These are phyloP conservation scores for Fusarium domesticum DNA, from an alignment of 2,329 filamentous ascomycete genomes.

Conservation along the genomic window DNA sequence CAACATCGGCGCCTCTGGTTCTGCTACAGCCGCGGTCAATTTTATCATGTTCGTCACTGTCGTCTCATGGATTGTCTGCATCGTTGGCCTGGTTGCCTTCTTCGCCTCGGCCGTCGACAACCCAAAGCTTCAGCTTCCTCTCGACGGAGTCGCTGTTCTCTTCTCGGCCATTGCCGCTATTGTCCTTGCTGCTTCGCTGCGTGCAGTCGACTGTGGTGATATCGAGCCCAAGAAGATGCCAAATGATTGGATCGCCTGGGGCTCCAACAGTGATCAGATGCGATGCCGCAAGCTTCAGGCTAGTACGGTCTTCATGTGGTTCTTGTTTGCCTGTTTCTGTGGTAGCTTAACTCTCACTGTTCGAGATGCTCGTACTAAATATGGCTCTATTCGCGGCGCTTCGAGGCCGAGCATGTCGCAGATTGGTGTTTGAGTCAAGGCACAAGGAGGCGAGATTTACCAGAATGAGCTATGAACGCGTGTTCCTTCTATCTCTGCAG, in stretches of 20 bases:
- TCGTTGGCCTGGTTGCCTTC: constrained; percentile 59
- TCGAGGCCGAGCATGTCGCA: constrained; percentile 55
- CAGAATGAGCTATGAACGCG: no score
- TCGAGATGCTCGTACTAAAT: constrained; percentile 48
- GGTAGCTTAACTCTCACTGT: constrained; percentile 56
- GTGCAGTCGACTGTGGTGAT: constrained; percentile 66
- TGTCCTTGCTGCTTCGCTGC: constrained; percentile 66
- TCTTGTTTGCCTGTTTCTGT: constrained; percentile 63
- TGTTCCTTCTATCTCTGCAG: no score
- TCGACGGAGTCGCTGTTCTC: constrained; percentile 59
- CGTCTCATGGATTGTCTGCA: constrained; percentile 61
- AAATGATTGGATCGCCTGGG: constrained; percentile 59
- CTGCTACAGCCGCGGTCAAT: constrained; percentile 51
- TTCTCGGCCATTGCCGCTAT: constrained; percentile 71
- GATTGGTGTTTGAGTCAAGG: constrained; percentile 45
- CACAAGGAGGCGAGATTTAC: not conserved
- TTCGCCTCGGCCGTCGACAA: constrained; percentile 53
- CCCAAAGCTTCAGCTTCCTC: constrained; percentile 50
- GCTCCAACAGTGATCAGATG: constrained; percentile 56
- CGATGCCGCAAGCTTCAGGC: constrained; percentile 75
- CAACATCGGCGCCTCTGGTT: constrained; percentile 43
- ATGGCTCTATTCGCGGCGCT: constrained; percentile 40
- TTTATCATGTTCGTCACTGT: constrained; percentile 68
- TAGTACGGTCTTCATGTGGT: constrained; percentile 73
- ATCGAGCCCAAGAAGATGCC: constrained; percentile 33